Evolutionary conservation across 148 eudicot genomes (phyloP), one percentile per base, ranked within the genome.

Genomic region (Fagopyrum esculentum): DNA sequence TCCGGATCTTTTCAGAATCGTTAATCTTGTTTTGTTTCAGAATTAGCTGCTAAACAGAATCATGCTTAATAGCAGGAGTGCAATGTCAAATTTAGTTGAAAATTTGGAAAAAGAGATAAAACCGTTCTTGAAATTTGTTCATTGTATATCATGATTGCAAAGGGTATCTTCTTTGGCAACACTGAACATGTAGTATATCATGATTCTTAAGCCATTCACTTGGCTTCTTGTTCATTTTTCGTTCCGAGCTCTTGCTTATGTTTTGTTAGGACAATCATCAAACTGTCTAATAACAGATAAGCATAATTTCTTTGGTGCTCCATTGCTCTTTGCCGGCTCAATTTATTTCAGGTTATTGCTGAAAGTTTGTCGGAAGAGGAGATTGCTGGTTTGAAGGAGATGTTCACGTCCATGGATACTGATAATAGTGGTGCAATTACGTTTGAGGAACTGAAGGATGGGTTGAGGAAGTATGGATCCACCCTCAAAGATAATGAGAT

Each of bases 301-400:
- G 4, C 3, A 30, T 61, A 19, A 3, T 61, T 9, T 3, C 35
- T 61, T 61, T 17, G 30, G 43, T 54, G 17, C 40, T 35, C 2
- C 2, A 35, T 35, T 54, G 10, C 9, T 74, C 35, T 11, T 35
- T 29, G 19, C 40, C 47, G 43, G 48, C 68, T 13, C 17, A 10
- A 11, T 49, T 75, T 80, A 64, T 76, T 77, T 68, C 85, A 91
- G 98, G 97, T 94, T 15, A 94, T 94, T 73, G 98, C 97, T 78
- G 98, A 94, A 85, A 94, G 97, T 81, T 83, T 90, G 78, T 94
- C 98, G 26, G 97, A 91, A 80, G 97, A 94, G 81, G 98, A 94
- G 84, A 94, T 94, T 81, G 97, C 96, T 74, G 97, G 97, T 69
- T 77, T 94, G 75, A 91, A 78, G 82, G 97, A 91, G 85, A 94